phyloP scores from a whole-genome alignment of 2,329 filamentous ascomycete species.

The Apiospora pterosperma region DNA sequence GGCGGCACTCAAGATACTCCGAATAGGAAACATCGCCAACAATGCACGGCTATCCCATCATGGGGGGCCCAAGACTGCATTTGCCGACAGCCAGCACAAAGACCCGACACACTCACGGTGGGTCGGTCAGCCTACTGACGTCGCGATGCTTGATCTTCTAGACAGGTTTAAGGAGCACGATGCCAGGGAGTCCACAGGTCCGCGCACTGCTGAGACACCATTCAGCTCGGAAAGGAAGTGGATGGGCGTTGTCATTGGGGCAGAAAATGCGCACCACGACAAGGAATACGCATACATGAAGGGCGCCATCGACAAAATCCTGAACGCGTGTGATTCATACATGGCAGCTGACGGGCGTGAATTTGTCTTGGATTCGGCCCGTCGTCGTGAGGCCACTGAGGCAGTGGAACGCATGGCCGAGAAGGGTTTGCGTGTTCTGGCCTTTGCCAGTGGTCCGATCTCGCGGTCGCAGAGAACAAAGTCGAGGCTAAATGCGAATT shows the following conservation, averaged over 20 bases:
- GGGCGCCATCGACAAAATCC: conserved; percentile 82
- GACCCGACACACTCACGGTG: conserved; percentile 75
- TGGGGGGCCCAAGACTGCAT: conserved; percentile 70
- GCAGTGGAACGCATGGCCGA: conserved; percentile 85
- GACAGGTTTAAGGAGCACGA: conserved; percentile 92
- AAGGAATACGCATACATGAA: conserved; percentile 92
- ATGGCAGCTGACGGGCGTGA: conserved; percentile 83
- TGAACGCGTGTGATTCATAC: conserved; percentile 87
- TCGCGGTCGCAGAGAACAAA: conserved; percentile 38
- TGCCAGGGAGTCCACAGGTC: conserved; percentile 80
- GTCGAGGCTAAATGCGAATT: conserved; percentile 34
- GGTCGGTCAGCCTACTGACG: conserved; percentile 95
- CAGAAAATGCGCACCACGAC: conserved; percentile 53
- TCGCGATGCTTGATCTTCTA: conserved; percentile 91
- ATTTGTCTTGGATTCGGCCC: conserved; percentile 74
- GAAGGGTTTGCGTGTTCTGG: conserved; percentile 85
- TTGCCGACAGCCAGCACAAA: conserved; percentile 79
- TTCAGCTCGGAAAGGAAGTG: conserved; percentile 98
- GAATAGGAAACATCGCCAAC: conserved; percentile 95
- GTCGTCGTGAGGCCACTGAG: conserved; percentile 69
- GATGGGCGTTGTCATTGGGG: conserved; percentile 92
- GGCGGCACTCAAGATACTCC: conserved; percentile 75
- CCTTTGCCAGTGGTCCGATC: conserved; percentile 83
- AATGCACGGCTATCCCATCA: conserved; percentile 78
- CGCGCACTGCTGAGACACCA: conserved; percentile 78